These are phyloP conservation scores for Lactarius quietus DNA, from an alignment of 768 basidiomycete species.

Conservation along the genomic window DNA sequence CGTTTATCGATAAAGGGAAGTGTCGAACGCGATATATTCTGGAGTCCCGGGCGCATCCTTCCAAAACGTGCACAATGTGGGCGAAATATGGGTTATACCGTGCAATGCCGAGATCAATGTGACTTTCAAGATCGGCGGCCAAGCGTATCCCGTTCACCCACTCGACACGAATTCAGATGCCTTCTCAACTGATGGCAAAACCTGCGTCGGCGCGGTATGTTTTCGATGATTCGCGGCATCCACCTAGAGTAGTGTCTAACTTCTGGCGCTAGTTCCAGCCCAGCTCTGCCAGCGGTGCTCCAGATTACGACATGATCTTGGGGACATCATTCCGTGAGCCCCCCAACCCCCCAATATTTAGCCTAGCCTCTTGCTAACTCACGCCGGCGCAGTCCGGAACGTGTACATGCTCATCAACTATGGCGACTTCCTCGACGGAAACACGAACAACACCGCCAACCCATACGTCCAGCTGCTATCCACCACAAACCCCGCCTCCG, in stretches of 20 bases:
- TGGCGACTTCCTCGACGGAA: constrained; percentile 35
- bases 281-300: constrained; percentile 25
- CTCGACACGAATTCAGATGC: constrained; percentile 33
- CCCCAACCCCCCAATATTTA: neutral
- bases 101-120: constrained; percentile 36
- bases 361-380: neutral
- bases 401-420: constrained; percentile 37
- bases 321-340: constrained; percentile 38
- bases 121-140: constrained; percentile 34
- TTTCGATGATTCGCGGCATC: neutral
- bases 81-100: constrained; percentile 34
- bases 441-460: constrained; percentile 36
- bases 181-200: constrained; percentile 29
- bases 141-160: constrained; percentile 35
- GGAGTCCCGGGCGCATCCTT: constrained; percentile 34
- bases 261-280: constrained; percentile 34
- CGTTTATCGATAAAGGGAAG: constrained; percentile 18
- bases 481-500: constrained; percentile 47
- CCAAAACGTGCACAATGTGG: constrained; percentile 24
- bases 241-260: neutral
- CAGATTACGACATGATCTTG: constrained; percentile 35
- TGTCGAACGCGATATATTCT: constrained; percentile 36
- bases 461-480: constrained; percentile 72
- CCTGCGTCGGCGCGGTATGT: constrained; percentile 35
- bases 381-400: constrained; percentile 34